A percentile compares a stretch with the other conserved stretches of the same genome.
Evolutionary conservation across 202 grass and related monocot species (phyloP).

Genomic region (Panicum virgatum): DNA sequence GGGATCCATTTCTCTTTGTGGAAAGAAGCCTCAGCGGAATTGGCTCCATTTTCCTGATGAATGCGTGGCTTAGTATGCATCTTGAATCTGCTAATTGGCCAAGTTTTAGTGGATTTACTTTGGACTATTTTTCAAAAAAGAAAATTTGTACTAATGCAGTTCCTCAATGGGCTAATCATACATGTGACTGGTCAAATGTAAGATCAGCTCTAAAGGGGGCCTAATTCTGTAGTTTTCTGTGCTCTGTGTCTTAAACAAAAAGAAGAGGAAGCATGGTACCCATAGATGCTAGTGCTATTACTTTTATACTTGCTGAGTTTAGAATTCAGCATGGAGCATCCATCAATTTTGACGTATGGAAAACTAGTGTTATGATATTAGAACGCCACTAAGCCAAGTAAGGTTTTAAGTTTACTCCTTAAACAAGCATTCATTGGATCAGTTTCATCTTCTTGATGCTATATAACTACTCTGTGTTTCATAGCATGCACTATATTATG

Average conservation of each 20-base stretch:
- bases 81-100: slow-evolving; percentile 17
- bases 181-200: background rate
- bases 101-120: slow-evolving; percentile 8
- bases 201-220: slow-evolving; percentile 13
- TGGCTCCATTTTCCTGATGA: background rate
- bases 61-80: background rate
- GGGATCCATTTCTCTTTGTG: slow-evolving; percentile 32
- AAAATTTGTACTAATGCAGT: slow-evolving; percentile 26
- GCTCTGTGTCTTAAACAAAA: slow-evolving; percentile 25
- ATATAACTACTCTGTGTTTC: slow-evolving; percentile 18
- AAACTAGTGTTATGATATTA: slow-evolving; percentile 7
- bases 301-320: slow-evolving; percentile 10
- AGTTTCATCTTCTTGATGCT: slow-evolving; percentile 26
- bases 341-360: slow-evolving; percentile 1
- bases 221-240: slow-evolving; percentile 32
- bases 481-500: slow-evolving; percentile 24
- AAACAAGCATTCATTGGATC: background rate
- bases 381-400: background rate
- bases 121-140: background rate
- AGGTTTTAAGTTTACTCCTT: background rate
- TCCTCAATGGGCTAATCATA: slow-evolving; percentile 17
- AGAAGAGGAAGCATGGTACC: slow-evolving; percentile 11
- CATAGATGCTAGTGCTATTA: background rate
- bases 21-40: background rate
- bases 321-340: background rate